Conservation (phyloP, 176 grass and related monocot genomes). For the Pontederia crassipes region DNA sequence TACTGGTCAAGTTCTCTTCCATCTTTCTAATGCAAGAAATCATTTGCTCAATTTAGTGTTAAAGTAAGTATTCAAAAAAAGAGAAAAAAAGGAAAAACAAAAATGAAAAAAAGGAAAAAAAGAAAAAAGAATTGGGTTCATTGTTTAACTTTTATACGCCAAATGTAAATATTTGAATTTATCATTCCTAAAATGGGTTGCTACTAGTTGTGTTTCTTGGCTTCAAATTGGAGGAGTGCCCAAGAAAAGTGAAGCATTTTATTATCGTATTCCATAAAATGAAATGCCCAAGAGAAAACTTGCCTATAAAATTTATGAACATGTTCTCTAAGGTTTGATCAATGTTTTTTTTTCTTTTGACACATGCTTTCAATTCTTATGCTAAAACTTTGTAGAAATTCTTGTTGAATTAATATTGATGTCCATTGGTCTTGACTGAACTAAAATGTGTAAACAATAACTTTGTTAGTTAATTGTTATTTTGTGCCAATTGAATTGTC, state of each 20-base stretch:
- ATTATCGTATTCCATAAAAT: constrained; percentile 80
- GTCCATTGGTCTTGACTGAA: no score
- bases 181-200: constrained; percentile 43
- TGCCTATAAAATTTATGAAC: constrained; percentile 62
- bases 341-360: not conserved
- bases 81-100: no score
- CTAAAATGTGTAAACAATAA: no score
- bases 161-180: not conserved
- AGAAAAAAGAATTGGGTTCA: not conserved
- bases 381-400: not conserved
- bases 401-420: not conserved
- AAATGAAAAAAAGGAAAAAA: no score
- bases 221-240: constrained; percentile 89
- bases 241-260: constrained; percentile 58
- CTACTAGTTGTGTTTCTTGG: constrained; percentile 85
- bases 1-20: constrained; percentile 83
- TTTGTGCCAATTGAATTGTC: not conserved
- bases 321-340: constrained; percentile 44
- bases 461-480: not conserved
- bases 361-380: not conserved
- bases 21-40: constrained; percentile 95
- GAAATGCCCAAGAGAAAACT: constrained; percentile 66
- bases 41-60: constrained; percentile 80
- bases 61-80: constrained; percentile 29
- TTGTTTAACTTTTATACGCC: not conserved